Conservation (phyloP, 2,329 filamentous ascomycete genomes). For the Trematosphaeria pertusa region DNA sequence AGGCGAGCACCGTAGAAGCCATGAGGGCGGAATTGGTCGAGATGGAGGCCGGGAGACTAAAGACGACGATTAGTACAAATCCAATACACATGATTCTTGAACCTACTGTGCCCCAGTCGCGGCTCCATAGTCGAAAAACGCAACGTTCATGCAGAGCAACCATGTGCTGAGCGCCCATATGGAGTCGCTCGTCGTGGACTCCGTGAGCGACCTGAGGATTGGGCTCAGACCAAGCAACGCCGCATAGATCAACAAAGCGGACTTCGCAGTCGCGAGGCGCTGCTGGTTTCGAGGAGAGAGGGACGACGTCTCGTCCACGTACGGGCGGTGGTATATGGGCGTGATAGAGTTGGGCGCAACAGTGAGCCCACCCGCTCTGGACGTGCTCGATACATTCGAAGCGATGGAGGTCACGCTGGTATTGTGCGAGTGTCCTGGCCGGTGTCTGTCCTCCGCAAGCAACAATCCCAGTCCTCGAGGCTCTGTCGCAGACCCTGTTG, state of each 20-base stretch:
- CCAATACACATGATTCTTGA: not conserved
- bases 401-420: slow-evolving; percentile 64
- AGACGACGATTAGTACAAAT: slow-evolving; percentile 17
- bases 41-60: slow-evolving; percentile 74
- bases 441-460: slow-evolving; percentile 11
- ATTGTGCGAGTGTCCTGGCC: slow-evolving; percentile 56
- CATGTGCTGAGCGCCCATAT: slow-evolving; percentile 98
- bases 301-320: slow-evolving; percentile 45
- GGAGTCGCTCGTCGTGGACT: slow-evolving; percentile 88
- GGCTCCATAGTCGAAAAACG: slow-evolving; percentile 96
- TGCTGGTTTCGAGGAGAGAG: slow-evolving; percentile 65
- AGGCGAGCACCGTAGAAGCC: slow-evolving; percentile 93
- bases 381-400: slow-evolving; percentile 50
- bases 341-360: slow-evolving; percentile 53
- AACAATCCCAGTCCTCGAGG: slow-evolving; percentile 54
- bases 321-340: slow-evolving; percentile 41
- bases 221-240: slow-evolving; percentile 90
- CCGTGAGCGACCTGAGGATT: slow-evolving; percentile 95
- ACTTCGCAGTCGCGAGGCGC: slow-evolving; percentile 84
- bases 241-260: slow-evolving; percentile 89
- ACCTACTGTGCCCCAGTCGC: slow-evolving; percentile 61
- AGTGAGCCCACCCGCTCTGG: slow-evolving; percentile 27
- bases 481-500: slow-evolving; percentile 20
- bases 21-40: slow-evolving; percentile 97
- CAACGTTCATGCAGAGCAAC: slow-evolving; percentile 93